Conservation (phyloP, 192 early-diverging fungal species). For the Paraglomus brasilianum region DNA sequence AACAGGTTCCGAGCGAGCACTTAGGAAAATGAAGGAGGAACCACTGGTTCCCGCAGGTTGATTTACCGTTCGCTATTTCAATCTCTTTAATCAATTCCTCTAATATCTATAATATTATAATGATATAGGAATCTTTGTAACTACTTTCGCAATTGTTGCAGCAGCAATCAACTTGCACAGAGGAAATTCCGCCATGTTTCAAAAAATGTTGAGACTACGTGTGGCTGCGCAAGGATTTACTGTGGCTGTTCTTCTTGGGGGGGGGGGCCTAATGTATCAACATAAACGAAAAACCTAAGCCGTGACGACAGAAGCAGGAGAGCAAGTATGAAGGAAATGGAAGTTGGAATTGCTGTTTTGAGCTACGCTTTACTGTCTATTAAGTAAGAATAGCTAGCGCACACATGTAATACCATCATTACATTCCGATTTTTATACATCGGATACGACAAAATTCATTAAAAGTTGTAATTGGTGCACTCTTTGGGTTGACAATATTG, state of each 20-base stretch:
- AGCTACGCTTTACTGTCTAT: too few species aligned
- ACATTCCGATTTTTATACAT: too few species aligned
- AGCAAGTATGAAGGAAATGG: too few species aligned
- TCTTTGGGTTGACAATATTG: too few species aligned
- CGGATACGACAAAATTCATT: too few species aligned
- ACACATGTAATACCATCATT: too few species aligned
- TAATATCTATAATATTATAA: neutral
- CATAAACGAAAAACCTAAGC: neutral
- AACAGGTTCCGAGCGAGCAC: neutral
- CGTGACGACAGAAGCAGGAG: too few species aligned
- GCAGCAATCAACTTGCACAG: neutral
- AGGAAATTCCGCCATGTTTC: conserved; percentile 8
- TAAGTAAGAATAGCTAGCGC: too few species aligned
- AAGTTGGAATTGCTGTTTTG: too few species aligned
- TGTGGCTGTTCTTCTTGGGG: neutral
- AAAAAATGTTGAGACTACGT: conserved; percentile 7
- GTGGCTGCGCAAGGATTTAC: conserved; percentile 24
- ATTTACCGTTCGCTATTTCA: neutral
- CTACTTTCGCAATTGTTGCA: neutral
- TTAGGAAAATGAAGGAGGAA: neutral
- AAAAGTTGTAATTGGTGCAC: too few species aligned
- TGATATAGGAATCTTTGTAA: conserved; percentile 5
- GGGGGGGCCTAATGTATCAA: neutral
- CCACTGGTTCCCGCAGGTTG: conserved; percentile 10
- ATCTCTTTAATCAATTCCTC: neutral